These are phyloP conservation scores for Capronia coronata DNA, from an alignment of 2,329 filamentous ascomycete genomes.

Conservation along the genomic window DNA sequence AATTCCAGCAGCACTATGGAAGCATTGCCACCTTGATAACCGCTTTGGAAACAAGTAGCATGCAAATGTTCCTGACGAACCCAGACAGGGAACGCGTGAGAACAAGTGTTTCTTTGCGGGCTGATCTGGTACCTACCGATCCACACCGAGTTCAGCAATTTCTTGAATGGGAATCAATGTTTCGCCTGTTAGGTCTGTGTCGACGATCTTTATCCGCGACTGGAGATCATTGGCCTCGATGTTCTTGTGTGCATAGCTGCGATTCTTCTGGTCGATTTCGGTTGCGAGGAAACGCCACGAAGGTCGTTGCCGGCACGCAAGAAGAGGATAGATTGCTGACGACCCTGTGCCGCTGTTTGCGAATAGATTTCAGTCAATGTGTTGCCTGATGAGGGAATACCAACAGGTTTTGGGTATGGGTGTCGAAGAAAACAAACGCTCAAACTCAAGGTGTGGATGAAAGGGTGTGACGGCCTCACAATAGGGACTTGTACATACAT, in stretches of 20 bases:
- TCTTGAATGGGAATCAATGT: constrained; percentile 53
- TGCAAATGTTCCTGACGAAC: too few species aligned
- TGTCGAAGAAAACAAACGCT: too few species aligned
- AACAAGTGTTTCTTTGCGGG: too few species aligned
- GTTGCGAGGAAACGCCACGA: constrained; percentile 68
- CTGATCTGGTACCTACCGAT: constrained; percentile 30
- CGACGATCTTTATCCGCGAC: constrained; percentile 57
- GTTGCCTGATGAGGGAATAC: too few species aligned
- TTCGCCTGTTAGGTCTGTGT: constrained; percentile 41
- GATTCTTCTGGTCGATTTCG: constrained; percentile 69
- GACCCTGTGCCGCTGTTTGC: constrained; percentile 69
- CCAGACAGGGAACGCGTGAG: too few species aligned
- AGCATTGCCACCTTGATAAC: too few species aligned
- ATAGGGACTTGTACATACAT: constrained; percentile 44
- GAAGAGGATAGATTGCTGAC: constrained; percentile 81
- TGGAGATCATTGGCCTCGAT: constrained; percentile 59
- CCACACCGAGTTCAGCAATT: constrained; percentile 31
- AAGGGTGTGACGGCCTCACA: too few species aligned
- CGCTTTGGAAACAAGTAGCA: too few species aligned
- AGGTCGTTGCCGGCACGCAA: constrained; percentile 63
- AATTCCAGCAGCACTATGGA: too few species aligned
- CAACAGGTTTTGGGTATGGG: too few species aligned
- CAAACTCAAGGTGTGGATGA: background rate
- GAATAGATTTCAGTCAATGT: background rate
- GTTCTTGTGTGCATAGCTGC: constrained; percentile 62